These are phyloP conservation scores for Pseudozyma flocculosa DNA, from an alignment of 1,284 basidiomycete genomes.

Conservation along the genomic window DNA sequence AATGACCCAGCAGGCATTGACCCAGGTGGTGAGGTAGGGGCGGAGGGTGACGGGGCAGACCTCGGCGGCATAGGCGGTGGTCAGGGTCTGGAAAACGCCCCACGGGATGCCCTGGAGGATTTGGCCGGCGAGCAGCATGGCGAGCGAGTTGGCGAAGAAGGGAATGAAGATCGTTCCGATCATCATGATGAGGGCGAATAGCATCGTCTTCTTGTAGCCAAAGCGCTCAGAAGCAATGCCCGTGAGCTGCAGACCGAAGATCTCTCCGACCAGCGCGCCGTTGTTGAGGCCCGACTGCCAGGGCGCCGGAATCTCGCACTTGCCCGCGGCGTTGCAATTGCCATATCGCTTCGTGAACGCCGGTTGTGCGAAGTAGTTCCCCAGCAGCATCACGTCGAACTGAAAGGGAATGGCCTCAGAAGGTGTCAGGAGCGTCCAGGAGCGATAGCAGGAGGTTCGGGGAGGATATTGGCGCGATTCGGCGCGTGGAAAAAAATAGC, in stretches of 20 bases:
- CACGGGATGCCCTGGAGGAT: constrained; percentile 60
- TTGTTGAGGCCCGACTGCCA: constrained; percentile 61
- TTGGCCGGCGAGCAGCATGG: constrained; percentile 58
- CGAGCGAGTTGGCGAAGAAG: constrained; percentile 59
- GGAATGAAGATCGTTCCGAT: constrained; percentile 55
- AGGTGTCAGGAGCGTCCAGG: too few relatives aligned
- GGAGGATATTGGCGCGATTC: too few relatives aligned
- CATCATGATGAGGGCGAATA: constrained; percentile 12
- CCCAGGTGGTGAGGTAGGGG: constrained; percentile 61
- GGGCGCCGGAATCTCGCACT: constrained; percentile 60
- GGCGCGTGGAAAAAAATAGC: too few relatives aligned
- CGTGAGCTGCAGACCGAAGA: constrained; percentile 33
- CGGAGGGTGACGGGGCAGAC: constrained; percentile 62
- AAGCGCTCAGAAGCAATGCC: constrained; percentile 24
- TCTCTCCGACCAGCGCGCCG: constrained; percentile 25
- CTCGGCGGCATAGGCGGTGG: constrained; percentile 62
- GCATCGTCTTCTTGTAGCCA: constrained; percentile 11
- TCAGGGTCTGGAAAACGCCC: constrained; percentile 61
- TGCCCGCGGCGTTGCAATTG: constrained; percentile 33
- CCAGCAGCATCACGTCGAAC: constrained; percentile 52
- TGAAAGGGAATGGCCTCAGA: constrained; percentile 2
- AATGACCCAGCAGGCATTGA: constrained; percentile 63
- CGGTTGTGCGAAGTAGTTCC: constrained; percentile 59
- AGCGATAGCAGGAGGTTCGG: too few relatives aligned
- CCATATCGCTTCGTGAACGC: constrained; percentile 55